Evolutionary conservation across 495 filamentous ascomycete genomes (phyloP).

Genomic region (Penicillium herquei): DNA sequence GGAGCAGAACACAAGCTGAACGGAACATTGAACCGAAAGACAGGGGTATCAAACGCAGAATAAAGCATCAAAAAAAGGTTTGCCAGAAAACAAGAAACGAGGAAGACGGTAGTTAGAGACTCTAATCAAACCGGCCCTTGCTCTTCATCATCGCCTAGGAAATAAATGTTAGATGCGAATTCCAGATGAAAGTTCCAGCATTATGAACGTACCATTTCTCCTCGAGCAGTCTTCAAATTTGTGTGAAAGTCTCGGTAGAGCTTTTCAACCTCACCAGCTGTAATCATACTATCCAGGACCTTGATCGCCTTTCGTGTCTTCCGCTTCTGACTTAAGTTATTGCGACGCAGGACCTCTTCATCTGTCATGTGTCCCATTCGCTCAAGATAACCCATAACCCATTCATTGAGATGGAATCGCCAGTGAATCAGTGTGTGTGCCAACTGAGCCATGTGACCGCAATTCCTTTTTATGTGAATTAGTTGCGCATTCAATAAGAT

Average conservation of each 20-base stretch:
- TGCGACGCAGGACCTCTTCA: constrained; percentile 54
- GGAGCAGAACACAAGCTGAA: too few relatives aligned
- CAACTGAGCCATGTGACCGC: constrained; percentile 64
- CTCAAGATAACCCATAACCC: constrained; percentile 61
- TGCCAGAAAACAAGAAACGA: too few relatives aligned
- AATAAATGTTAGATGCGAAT: background rate
- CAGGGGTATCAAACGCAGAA: too few relatives aligned
- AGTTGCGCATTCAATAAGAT: background rate
- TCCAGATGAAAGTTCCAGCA: too few relatives aligned
- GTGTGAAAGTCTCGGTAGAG: constrained; percentile 61
- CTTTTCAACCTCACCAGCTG: constrained; percentile 50
- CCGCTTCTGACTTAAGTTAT: constrained; percentile 50
- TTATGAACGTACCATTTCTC: constrained; percentile 15
- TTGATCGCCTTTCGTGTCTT: constrained; percentile 53
- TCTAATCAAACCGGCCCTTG: too few relatives aligned
- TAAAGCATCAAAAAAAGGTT: too few relatives aligned
- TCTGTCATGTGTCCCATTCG: constrained; percentile 51
- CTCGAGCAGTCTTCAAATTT: constrained; percentile 53
- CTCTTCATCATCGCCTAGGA: too few relatives aligned
- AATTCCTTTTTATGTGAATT: constrained; percentile 42
- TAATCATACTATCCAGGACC: constrained; percentile 58
- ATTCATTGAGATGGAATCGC: constrained; percentile 70
- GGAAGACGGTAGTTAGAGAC: too few relatives aligned
- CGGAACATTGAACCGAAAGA: too few relatives aligned
- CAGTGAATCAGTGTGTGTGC: constrained; percentile 74